Base-by-base conservation (phyloP, 2,329 filamentous ascomycete species). In the Calonectria honghensis region DNA sequence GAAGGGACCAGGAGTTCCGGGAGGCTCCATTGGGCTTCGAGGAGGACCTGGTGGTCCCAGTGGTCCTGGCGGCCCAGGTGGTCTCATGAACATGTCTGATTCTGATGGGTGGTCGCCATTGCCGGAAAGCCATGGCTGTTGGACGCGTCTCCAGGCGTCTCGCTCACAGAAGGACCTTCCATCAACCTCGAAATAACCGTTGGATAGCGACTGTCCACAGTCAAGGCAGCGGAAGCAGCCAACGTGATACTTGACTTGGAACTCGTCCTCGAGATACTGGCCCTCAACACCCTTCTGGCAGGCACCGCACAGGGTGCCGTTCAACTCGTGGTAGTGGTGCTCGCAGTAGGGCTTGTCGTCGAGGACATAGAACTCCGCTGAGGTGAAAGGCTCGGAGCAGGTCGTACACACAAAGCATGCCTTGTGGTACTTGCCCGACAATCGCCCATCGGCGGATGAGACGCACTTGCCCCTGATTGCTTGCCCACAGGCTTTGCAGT, bases 371-470 rank as follows among this genome's bases (percentile, higher is more conserved):
- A 98, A 98, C 73, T 97, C 96, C 1, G 95, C 91, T 0, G 96
- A 98, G 27, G 93, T 89, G 82, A 98, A 99, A 0, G 96, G 93
- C 69, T 93, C 90, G 14, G 89, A 88, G 87, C 97, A 99, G 1
- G 94, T 96, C 6, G 92, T 91, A 89, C 97, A 99, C 14, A 96
- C 94, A 83, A 99, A 98, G 84, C 96, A 99, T 6, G 94, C 91
- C 84, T 97, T 98, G 88, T 99, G 97, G 84, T 98, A 99, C 76
- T 96, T 93, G 13, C 97, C 97, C 0, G 95, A 98, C 31, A 99
- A 88, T 31, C 96, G 93, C 20, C 97, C 97, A 80, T 98, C 97
- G 0, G 96, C 96, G 18, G 96, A 98, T 41, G 96, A 98, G 73
- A 99, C 93, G 1, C 96, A 98, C 86, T 98, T 98, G 27, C 96